phyloP scores from a whole-genome alignment of 2,329 filamentous ascomycete species.

The Aureobasidium sp. region DNA sequence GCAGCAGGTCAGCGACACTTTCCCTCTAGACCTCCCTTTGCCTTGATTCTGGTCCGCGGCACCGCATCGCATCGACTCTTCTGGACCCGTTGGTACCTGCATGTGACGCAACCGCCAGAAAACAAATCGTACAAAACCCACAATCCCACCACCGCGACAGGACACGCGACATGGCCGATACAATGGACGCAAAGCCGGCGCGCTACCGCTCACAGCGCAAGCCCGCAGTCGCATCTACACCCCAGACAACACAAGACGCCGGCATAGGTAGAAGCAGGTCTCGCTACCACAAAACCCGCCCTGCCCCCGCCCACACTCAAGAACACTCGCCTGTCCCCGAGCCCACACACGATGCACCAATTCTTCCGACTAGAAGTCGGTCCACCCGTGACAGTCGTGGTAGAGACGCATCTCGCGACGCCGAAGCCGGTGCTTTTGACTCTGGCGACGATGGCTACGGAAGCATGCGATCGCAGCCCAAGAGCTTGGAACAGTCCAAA shows the following conservation, averaged over 20 bases:
- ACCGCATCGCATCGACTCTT: neutral
- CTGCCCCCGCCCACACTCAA: neutral
- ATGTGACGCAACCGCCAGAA: slow-evolving; percentile 9
- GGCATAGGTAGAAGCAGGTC: slow-evolving; percentile 17
- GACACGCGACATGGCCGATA: slow-evolving; percentile 18
- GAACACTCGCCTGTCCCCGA: neutral
- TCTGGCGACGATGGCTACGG: neutral
- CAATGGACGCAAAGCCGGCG: slow-evolving; percentile 40
- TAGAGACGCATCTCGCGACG: neutral
- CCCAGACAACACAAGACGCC: slow-evolving; percentile 3
- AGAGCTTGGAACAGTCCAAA: slow-evolving; percentile 4
- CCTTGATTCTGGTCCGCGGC: neutral
- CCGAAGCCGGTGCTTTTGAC: neutral
- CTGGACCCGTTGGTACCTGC: slow-evolving; percentile 1
- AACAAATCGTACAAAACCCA: neutral
- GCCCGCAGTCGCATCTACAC: slow-evolving; percentile 24
- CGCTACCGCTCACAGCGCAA: slow-evolving; percentile 53
- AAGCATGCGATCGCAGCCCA: slow-evolving; percentile 1
- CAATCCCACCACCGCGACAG: neutral
- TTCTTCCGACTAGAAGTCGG: neutral
- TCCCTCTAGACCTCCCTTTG: neutral
- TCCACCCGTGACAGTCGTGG: neutral
- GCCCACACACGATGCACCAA: neutral
- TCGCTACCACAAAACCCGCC: slow-evolving; percentile 19
- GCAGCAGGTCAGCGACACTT: slow-evolving; percentile 11